A percentile compares a stretch with the other conserved stretches of the same genome.
Evolutionary conservation across 345 rosid genomes (phyloP).

Genomic region (Nephelium lappaceum): DNA sequence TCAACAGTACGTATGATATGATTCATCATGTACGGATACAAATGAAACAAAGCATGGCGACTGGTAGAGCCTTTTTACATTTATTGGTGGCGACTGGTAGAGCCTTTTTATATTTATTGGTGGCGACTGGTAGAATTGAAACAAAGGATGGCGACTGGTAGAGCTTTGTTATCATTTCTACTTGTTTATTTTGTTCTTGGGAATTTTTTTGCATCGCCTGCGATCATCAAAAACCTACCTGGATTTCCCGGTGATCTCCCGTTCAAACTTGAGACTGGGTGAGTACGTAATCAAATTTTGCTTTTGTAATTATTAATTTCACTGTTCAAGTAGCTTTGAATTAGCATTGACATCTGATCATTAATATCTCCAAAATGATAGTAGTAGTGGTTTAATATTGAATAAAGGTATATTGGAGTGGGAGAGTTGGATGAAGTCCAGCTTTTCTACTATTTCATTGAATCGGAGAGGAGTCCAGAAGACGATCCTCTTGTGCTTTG

Average conservation of each 20-base stretch:
- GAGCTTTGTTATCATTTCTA: not conserved
- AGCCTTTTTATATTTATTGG: no score
- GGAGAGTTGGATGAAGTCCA: conserved; percentile 30
- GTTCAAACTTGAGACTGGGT: conserved; percentile 17
- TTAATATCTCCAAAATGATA: no score
- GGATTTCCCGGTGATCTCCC: conserved; percentile 10
- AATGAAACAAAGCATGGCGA: no score
- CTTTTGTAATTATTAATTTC: not conserved
- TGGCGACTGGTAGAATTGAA: no score
- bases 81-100: no score
- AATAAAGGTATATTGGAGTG: conserved; percentile 32
- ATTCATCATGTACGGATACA: no score
- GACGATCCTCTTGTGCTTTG: conserved; percentile 36
- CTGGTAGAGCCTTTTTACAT: no score
- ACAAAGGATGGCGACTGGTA: no score
- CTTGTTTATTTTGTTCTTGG: not conserved
- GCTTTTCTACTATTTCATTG: conserved; percentile 33
- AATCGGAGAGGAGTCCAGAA: conserved; percentile 34
- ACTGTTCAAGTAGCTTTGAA: no score
- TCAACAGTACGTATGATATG: no score
- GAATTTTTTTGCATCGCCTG: not conserved
- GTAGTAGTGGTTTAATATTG: not conserved
- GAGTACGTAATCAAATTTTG: no score
- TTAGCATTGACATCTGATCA: no score
- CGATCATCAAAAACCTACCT: not conserved